Conservation (phyloP, 192 early-diverging fungal genomes). For the Fimicolochytrium jonesii region DNA sequence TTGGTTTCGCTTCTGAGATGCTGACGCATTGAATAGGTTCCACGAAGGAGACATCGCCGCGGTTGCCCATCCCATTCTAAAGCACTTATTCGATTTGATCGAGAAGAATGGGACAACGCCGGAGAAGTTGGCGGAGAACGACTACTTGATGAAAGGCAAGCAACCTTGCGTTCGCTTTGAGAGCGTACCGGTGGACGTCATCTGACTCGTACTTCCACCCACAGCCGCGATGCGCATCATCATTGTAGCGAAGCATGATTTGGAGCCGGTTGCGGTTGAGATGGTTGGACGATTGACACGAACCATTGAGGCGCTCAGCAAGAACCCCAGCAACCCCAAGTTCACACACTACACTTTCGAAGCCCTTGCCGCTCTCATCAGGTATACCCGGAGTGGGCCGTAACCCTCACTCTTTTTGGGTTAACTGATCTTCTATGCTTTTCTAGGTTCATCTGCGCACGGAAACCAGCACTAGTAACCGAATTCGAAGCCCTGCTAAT, state of each 20-base stretch:
- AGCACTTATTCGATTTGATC: slow-evolving; percentile 72
- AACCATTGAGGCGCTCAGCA: slow-evolving; percentile 78
- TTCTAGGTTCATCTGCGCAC: slow-evolving; percentile 72
- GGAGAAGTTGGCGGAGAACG: slow-evolving; percentile 93
- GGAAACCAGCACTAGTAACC: slow-evolving; percentile 59
- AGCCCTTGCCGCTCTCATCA: slow-evolving; percentile 79
- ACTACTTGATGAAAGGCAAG: slow-evolving; percentile 88
- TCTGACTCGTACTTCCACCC: no score
- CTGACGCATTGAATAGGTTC: no score
- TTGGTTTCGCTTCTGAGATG: no score
- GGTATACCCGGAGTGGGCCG: slow-evolving; percentile 21
- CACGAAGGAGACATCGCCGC: slow-evolving; percentile 65
- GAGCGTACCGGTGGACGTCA: no score
- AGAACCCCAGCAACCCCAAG: slow-evolving; percentile 94
- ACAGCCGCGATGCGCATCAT: slow-evolving; percentile 81
- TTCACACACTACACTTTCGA: slow-evolving; percentile 99
- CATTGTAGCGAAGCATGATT: slow-evolving; percentile 67
- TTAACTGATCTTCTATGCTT: no score
- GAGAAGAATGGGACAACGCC: slow-evolving; percentile 68
- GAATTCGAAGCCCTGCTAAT: slow-evolving; percentile 87
- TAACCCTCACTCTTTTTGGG: not conserved
- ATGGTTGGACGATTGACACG: slow-evolving; percentile 70
- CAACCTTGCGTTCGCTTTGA: no score
- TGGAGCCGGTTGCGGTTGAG: slow-evolving; percentile 65
- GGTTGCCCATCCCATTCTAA: slow-evolving; percentile 63